These are phyloP conservation scores for Mucor racemosus DNA, from an alignment of 371 early-diverging fungal species.

Conservation along the genomic window DNA sequence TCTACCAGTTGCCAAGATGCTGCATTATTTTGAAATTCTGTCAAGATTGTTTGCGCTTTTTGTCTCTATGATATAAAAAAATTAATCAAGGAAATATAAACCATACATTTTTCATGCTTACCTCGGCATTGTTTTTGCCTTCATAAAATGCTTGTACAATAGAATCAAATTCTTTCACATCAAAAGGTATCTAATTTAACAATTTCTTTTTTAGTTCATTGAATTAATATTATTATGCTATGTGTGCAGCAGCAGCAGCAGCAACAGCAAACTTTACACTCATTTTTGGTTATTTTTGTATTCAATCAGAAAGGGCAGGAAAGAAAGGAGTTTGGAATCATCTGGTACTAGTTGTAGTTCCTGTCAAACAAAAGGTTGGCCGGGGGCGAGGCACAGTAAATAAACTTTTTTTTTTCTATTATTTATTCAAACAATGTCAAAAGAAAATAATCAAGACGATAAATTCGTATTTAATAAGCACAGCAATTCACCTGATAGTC, in stretches of 20 bases:
- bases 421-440: conserved; percentile 12
- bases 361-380: neutral
- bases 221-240: neutral
- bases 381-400: neutral
- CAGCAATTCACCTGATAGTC: conserved; percentile 30
- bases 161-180: conserved; percentile 19
- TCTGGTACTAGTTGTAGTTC: neutral
- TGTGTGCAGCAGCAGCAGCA: neutral
- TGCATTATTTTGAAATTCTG: conserved; percentile 92
- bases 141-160: conserved; percentile 23
- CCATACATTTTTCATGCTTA: neutral
- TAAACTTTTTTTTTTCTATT: neutral
- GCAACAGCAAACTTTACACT: neutral
- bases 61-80: conserved; percentile 59
- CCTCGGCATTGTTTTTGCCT: conserved; percentile 10
- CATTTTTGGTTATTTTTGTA: neutral
- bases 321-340: conserved; percentile 3
- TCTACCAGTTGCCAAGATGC: conserved; percentile 95
- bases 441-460: neutral
- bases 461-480: conserved; percentile 33
- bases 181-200: conserved; percentile 9
- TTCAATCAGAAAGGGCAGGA: neutral
- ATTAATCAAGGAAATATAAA: neutral
- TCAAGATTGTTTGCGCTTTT: conserved; percentile 72
- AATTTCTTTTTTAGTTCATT: neutral